Base-by-base conservation (phyloP, 441 rosid genomes). In the Flueggea neowawraea region DNA sequence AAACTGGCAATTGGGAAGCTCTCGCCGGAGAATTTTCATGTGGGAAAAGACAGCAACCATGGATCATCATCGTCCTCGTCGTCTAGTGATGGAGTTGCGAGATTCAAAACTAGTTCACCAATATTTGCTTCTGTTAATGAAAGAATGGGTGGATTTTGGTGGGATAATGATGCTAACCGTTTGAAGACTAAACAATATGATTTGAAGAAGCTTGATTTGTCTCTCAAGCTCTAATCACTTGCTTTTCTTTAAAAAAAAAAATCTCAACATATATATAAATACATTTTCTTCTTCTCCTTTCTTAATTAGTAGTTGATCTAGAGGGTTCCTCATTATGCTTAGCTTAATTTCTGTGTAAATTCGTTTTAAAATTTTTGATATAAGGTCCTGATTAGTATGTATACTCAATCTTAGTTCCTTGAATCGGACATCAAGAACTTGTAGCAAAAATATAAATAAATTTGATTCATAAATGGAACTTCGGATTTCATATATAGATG, bases 131-230 rank as follows among this genome's bases (percentile, higher is more conserved):
- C 82, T 5, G 67, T 17, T 14, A 44, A 33, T 5, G 75, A 68
- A 43, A 73, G 68, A n/a, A 65, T 61, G 52, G 70, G 60, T 36
- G 75, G 75, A 52, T 77, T 16, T 62, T 77, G 73, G 80, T 69
- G 82, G 78, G 82, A 74, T 61, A 67, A 5, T 54, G 72, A 63
- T 55, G 57, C 57, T 62, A 70, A 62, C 57, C 71, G 65, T 61
- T 80, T 80, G 57, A 81, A 79, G 78, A 67, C 69, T 47, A 82
- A 75, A 61, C 78, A 70, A 68, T 85, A 81, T 78, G 87, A 86
- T 59, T 66, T 86, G 70, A 87, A 80, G 56, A 86, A 86, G 72
- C 77, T 93, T 67, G 98, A 93, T 73, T 78, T 93, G 84, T 88
- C 96, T 58, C 93, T 93, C 73, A 93, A 90, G 86, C 96, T 93